Percentiles rank a stretch among this genome's conserved stretches.
Conservation (phyloP, 2,329 filamentous ascomycete genomes). For the Lasiodiplodia citricola region DNA sequence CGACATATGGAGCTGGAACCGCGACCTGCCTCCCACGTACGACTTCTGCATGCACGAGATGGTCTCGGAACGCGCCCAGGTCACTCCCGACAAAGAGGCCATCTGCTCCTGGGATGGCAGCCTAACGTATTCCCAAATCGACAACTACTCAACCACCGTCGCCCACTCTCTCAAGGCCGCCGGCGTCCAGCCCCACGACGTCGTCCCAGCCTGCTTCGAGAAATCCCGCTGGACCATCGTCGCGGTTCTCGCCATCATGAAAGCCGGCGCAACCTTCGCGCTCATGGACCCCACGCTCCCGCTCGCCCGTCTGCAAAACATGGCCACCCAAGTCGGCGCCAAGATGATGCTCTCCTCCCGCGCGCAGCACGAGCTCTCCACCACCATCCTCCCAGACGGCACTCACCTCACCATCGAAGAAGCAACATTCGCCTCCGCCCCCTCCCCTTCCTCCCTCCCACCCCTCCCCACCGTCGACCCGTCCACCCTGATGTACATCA, state of each 20-base stretch:
- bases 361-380: conserved; percentile 34
- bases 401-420: conserved; percentile 28
- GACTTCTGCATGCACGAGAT: conserved; percentile 57
- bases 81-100: conserved; percentile 41
- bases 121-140: conserved; percentile 25
- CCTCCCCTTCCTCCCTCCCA: neutral
- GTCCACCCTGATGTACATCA: conserved; percentile 44
- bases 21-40: conserved; percentile 49
- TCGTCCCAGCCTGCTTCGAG: conserved; percentile 36
- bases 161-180: conserved; percentile 37
- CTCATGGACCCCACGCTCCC: conserved; percentile 18
- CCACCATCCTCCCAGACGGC: conserved; percentile 38
- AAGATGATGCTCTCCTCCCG: conserved; percentile 8
- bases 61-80: conserved; percentile 46
- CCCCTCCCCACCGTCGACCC: neutral
- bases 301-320: conserved; percentile 14
- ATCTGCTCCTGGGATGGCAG: conserved; percentile 31
- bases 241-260: conserved; percentile 31
- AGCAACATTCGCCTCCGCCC: neutral
- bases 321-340: neutral
- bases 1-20: conserved; percentile 57
- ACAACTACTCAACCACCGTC: conserved; percentile 13
- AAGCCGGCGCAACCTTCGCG: conserved; percentile 26
- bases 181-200: conserved; percentile 32
- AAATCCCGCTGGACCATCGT: conserved; percentile 29